Evolutionary conservation across 2,329 filamentous ascomycete genomes (phyloP), one percentile per base, ranked within the genome.

Genomic region (Epichloe scottii): DNA sequence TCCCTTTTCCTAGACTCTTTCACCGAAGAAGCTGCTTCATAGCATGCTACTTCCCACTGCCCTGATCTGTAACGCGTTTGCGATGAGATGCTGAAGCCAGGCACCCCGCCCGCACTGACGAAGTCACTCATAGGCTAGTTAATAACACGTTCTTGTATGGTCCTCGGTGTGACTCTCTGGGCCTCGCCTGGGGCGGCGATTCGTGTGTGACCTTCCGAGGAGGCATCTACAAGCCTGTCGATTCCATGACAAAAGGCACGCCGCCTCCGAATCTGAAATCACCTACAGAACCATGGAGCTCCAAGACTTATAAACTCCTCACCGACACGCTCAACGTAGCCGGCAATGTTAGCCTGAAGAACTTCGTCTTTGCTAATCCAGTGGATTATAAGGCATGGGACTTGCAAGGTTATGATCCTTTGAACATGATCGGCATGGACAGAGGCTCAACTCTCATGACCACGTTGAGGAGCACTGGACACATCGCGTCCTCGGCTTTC

Each of bases 391-490:
- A 14, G 11, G 3, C 6, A 53, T 55, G 46, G 46, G 1, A 35
- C 50, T 3, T 39, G 30, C 30, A 54, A 17, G 52, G 48, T 2
- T 39, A 48, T n/a, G 15, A 46, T 1, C 49, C 54, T 0, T 48
- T 54, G 44, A 48, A 58, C 44, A 51, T 57, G 12, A 41, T 58
- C 10, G 56, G 56, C 14, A 43, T 58, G 35, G 51, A 39, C 10
- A n/a, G 47, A 2, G 52, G 45, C 17, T 58, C 55, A 2, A 56
- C 53, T 0, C 19, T 56, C 15, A 11, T 57, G 12, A 37, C 39
- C 2, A 33, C 30, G 8, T 4, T 30, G 10, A 11, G 30, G 30
- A 30, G 30, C 30, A 30, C 56, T 1, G 19, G 51, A 1, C 17
- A n/a, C 3, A 55, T 56, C 4, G 47, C 49, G 1, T 56, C 54